Percentiles rank a stretch among this genome's conserved stretches.
These are phyloP conservation scores for Apiospora hydei DNA, from an alignment of 2,329 filamentous ascomycete genomes.

Conservation along the genomic window DNA sequence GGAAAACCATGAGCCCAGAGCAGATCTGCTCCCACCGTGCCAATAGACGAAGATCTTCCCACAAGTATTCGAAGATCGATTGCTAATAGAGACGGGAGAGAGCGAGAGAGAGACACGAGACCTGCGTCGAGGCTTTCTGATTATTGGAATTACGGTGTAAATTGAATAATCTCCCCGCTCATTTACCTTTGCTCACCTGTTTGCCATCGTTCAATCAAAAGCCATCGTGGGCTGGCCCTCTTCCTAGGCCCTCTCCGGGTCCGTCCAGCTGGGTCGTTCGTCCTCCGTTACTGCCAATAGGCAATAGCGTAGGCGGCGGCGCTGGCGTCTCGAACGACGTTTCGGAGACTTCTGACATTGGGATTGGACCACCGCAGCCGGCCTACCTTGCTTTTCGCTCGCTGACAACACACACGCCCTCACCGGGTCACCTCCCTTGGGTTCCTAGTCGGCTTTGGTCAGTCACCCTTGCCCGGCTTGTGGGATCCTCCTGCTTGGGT, in stretches of 20 bases:
- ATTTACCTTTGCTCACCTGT: not conserved
- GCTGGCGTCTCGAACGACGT: not conserved
- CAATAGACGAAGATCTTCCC: not conserved
- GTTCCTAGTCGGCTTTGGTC: too few relatives aligned
- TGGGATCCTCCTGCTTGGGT: too few relatives aligned
- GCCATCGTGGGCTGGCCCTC: not conserved
- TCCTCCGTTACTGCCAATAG: too few relatives aligned
- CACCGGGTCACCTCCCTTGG: not conserved
- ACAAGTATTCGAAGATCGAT: not conserved
- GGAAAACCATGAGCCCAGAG: too few relatives aligned
- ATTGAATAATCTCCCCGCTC: conserved; percentile 12
- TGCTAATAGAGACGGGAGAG: not conserved
- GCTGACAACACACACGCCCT: not conserved
- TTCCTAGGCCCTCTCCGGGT: not conserved
- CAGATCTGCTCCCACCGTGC: not conserved
- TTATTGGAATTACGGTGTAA: conserved; percentile 18
- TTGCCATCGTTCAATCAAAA: not conserved
- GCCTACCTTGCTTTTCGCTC: not conserved
- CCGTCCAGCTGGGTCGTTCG: conserved; percentile 18
- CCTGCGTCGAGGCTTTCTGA: not conserved
- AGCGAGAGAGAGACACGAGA: not conserved
- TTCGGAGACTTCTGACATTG: not conserved
- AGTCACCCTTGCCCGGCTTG: too few relatives aligned
- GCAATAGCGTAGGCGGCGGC: not conserved
- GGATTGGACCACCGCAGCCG: conserved; percentile 2